Evolutionary conservation across 225 moss, liverwort and hornwort genomes (phyloP), one percentile per base, ranked within the genome.

Genomic region (Pseudoscleropodium purum): DNA sequence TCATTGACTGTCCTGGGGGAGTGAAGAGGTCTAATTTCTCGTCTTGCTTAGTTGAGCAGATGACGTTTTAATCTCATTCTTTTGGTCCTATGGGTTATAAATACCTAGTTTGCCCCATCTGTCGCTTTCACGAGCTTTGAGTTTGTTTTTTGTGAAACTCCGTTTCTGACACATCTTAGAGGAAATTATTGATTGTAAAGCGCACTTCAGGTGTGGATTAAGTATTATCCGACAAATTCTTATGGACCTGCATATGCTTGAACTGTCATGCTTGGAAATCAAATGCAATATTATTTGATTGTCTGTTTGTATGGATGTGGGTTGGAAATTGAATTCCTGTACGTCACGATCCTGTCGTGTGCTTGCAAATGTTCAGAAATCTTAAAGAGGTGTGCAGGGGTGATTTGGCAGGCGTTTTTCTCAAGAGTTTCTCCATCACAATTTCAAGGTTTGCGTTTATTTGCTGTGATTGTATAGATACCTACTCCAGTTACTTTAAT

Each of bases 31-130:
- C 77, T 91, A 85, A 91, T 91, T 92, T 92, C 77, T 92, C 91
- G 89, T 93, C 91, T 91, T 93, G 91, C 91, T 91, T 83, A 88
- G 93, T 93, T 93, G 89, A 92, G 92, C 92, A 91, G 91, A 92
- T 93, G 90, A 88, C 67, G 66, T 93, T 82, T 92, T 91, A 91
- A 89, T 91, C 77, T 86, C 78, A 88, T 90, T 90, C 87, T 91
- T 91, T 91, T 84, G 83, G 89, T 93, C 72, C 83, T 88, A 88
- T 66, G 89, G 91, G 43, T 89, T 89, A 60, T 81, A 87, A 66
- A 63, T 24, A 88, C 79, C 49, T 88, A 72, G 36, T 78, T 56
- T 82, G 16, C 72, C 36, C 62, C 29, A 15, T 89, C 9, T 89
- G 52, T 81, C 85, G 20, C 74, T 75, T 60, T 61, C 20, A 41